Conservation (phyloP, 345 rosid genomes). For the Sisymbrium altissimum region DNA sequence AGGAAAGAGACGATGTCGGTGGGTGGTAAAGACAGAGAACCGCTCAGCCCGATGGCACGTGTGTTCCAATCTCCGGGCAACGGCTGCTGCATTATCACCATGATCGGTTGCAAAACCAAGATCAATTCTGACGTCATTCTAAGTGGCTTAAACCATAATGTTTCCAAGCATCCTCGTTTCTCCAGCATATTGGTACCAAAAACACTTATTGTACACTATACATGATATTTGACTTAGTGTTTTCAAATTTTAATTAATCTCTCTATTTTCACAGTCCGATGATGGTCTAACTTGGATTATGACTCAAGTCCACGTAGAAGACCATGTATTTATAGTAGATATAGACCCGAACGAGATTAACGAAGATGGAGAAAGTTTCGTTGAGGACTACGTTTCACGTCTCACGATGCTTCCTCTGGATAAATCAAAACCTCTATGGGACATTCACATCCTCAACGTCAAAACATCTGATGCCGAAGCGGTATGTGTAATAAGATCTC, state of each 20-base stretch:
- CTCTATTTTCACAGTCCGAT: conserved; percentile 23
- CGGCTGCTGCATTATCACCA: conserved; percentile 41
- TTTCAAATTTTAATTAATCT: too few species aligned
- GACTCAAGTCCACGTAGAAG: conserved; percentile 46
- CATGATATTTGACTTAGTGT: neutral
- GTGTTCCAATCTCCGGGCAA: conserved; percentile 52
- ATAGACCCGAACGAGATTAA: conserved; percentile 24
- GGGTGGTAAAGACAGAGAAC: conserved; percentile 24
- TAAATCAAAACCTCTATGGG: conserved; percentile 64
- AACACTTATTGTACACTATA: neutral
- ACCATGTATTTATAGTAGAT: conserved; percentile 47
- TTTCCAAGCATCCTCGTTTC: conserved; percentile 77
- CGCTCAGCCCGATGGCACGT: too few species aligned
- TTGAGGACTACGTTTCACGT: conserved; percentile 59
- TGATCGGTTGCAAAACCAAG: conserved; percentile 46
- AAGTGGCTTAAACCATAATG: conserved; percentile 39
- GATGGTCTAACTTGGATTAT: conserved; percentile 46
- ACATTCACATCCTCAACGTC: conserved; percentile 65
- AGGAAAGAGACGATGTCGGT: neutral
- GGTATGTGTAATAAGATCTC: conserved; percentile 34
- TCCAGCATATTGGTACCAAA: conserved; percentile 51
- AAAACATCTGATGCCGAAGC: conserved; percentile 63
- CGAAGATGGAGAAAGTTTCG: conserved; percentile 40
- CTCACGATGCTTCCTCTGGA: conserved; percentile 50
- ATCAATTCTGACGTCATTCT: conserved; percentile 40